Evolutionary conservation across 106 monocot species (phyloP).

Genomic region (Chionographis japonica): DNA sequence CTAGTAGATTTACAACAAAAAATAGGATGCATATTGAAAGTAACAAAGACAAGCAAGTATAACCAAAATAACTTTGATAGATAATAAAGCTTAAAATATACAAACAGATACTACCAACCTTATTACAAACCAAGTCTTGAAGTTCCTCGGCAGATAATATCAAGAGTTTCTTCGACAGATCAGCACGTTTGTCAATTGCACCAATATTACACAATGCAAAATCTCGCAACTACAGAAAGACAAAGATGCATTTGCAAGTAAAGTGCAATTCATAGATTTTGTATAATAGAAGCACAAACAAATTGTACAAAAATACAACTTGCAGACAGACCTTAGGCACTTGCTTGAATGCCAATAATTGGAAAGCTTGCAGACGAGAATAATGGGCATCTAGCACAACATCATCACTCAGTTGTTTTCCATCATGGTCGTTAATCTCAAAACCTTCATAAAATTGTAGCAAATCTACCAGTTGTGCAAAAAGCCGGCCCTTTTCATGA

Average conservation of each 20-base stretch:
- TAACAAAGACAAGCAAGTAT: too few species aligned
- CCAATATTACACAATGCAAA: slow-evolving; percentile 86
- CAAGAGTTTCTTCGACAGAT: slow-evolving; percentile 81
- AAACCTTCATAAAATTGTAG: slow-evolving; percentile 97
- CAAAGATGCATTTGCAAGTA: neutral
- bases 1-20: neutral
- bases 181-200: slow-evolving; percentile 81
- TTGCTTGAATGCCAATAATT: slow-evolving; percentile 88
- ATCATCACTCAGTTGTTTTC: slow-evolving; percentile 86
- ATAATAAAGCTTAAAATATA: too few species aligned
- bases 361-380: slow-evolving; percentile 94
- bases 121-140: slow-evolving; percentile 83
- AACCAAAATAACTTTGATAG: too few species aligned
- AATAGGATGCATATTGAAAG: too few species aligned
- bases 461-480: slow-evolving; percentile 92
- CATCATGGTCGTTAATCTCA: slow-evolving; percentile 98
- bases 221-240: slow-evolving; percentile 57
- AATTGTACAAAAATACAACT: neutral
- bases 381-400: slow-evolving; percentile 88
- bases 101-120: slow-evolving; percentile 37
- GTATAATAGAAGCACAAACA: neutral
- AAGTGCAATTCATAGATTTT: neutral
- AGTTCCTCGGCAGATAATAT: slow-evolving; percentile 71
- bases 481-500: slow-evolving; percentile 92
- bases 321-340: slow-evolving; percentile 64